Evolutionary conservation across 2,329 filamentous ascomycete genomes (phyloP), one percentile per base, ranked within the genome.

Genomic region (Ciborinia camelliae): DNA sequence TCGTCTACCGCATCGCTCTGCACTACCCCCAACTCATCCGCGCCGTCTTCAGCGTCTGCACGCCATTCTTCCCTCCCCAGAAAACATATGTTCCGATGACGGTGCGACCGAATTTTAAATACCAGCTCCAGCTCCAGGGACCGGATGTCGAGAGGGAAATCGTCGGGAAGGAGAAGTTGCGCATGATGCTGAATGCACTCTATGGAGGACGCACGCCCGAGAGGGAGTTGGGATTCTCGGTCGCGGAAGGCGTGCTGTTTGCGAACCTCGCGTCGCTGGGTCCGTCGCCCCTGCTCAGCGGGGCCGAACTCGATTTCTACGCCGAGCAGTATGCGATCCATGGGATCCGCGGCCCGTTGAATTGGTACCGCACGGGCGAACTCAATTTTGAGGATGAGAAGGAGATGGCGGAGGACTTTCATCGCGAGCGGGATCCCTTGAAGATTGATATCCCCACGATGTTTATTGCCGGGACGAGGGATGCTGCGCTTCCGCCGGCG

Each of bases 291-390:
- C 74, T 96, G 48, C 70, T 96, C 68, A 83, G 79, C 66, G 80
- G 84, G 43, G 86, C 90, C 74, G 90, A 93, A 77, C 76, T 94
- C 52, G 87, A 93, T 63, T 90, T 86, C 77, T 97, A 97, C 76
- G 86, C 86, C 23, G 77, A 84, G 37, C 82, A 92, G 77, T 96
- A 88, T 77, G 76, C 80, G n/a, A 82, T 84, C 50, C 84, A 88
- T 73, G 91, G 92, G 53, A 77, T 98, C 69, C 85, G 88, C 69
- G 92, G 92, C 0, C 91, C 92, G 20, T 80, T 92, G 66, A 95
- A 93, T 77, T 97, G 92, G 91, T 99, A 99, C 79, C 87, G 92
- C 51, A 90, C 85, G 3, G 81, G 85, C 26, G 79, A 84, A 75
- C 76, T 88, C 68, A 97, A 96, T 77, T 90, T 82, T 74, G 84